Evolutionary conservation across 164 flowering plant species (phyloP).

Genomic region (Vitis rotundifolia): DNA sequence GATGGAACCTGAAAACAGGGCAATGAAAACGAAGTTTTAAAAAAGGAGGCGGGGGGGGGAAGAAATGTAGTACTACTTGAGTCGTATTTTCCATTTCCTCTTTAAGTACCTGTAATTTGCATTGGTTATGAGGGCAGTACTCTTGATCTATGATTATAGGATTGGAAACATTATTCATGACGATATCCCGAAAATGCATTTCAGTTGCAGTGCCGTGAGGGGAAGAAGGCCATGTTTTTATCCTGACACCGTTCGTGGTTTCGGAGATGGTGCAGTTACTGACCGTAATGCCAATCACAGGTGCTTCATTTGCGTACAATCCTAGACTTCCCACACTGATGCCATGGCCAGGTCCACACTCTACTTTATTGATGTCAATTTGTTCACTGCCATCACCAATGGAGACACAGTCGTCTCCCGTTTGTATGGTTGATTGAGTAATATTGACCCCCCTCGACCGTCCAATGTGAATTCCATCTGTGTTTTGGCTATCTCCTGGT

Average conservation of each 20-base stretch:
- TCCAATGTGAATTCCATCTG: constrained; percentile 69
- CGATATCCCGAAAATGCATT: constrained; percentile 15
- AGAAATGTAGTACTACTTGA: no score
- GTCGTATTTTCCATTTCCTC: no score
- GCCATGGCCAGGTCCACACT: constrained; percentile 67
- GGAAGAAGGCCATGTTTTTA: constrained; percentile 36
- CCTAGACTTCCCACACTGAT: constrained; percentile 65
- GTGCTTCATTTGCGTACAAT: constrained; percentile 29
- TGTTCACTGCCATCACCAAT: constrained; percentile 43
- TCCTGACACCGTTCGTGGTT: constrained; percentile 48
- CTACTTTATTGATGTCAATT: constrained; percentile 15
- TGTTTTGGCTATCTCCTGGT: constrained; percentile 46
- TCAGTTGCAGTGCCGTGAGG: constrained; percentile 1
- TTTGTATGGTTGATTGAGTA: constrained; percentile 24
- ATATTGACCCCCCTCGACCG: constrained; percentile 31
- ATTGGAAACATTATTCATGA: constrained; percentile 29
- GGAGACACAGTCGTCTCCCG: constrained; percentile 73
- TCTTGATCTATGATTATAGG: constrained; percentile 43
- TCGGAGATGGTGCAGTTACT: constrained; percentile 36
- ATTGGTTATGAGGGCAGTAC: constrained; percentile 25
- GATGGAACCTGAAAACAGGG: not conserved
- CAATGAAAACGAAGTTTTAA: not conserved
- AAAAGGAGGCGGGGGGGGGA: no score
- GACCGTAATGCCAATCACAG: constrained; percentile 30
- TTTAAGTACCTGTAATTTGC: constrained; percentile 12